Evolutionary conservation across 2,329 filamentous ascomycete genomes (phyloP), one percentile per base, ranked within the genome.

Genomic region (Fusarium pseudoanthophilum): DNA sequence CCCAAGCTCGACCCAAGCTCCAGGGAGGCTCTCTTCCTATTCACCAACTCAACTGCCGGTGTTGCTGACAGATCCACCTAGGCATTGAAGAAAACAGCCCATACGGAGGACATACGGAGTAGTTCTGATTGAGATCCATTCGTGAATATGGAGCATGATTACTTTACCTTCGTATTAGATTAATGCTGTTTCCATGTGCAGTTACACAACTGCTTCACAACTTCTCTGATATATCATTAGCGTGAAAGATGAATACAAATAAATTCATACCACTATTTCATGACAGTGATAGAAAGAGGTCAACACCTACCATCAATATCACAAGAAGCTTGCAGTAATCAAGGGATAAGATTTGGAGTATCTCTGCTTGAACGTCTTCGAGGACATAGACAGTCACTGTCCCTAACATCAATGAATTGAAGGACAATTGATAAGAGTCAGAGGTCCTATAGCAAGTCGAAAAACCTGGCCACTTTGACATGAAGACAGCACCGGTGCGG

Each of bases 1-100:
- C 28, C 67, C 57, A 70, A 76, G 66, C 45, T 60, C 7, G 28
- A 28, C 28, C 67, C 57, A 70, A 76, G 66, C 45, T 60, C 52
- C 57, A 62, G 61, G 57, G 66, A 67, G 66, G 77, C 69, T 55
- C 75, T 53, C 42, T 58, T 63, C 58, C 48, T 68, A 70, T 68
- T 75, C 73, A 72, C 45, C 75, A 72, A 63, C 66, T 55, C 64
- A 78, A 78, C 73, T 78, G 76, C 76, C 76, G 76, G 64, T 52
- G 61, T 65, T 58, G 52, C 56, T 26, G 45, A 67, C 28, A 68
- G 67, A 55, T 63, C 73, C 73, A 78, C 74, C 58, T 51, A 52
- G 40, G 46, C 64, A 67, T 59, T 49, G 57, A 55, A 71, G 61
- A 56, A 64, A 74, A 77, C 70, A 70, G 60, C 55, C 65, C 46